These are phyloP conservation scores for Litsea cubeba DNA, from an alignment of 164 flowering plant species.

Conservation along the genomic window DNA sequence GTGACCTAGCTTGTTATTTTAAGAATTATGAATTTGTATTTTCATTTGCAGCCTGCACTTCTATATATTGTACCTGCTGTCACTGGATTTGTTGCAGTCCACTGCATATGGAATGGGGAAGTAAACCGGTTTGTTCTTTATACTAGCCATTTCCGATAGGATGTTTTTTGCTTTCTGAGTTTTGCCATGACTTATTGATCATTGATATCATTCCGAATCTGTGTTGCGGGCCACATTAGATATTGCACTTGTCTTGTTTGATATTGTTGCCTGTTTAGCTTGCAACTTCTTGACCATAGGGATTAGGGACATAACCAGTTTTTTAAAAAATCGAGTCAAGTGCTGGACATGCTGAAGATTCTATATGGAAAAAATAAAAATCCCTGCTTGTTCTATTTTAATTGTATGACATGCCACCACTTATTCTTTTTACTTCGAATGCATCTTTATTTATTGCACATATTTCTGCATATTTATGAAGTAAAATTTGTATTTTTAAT, in stretches of 20 bases:
- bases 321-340: not conserved
- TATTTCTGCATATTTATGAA: not conserved
- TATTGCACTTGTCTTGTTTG: not conserved
- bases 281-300: not conserved
- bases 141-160: not conserved
- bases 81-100: constrained; percentile 80
- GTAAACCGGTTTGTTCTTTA: constrained; percentile 64
- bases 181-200: not conserved
- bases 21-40: not conserved
- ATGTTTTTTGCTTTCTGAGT: not conserved
- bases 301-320: not conserved
- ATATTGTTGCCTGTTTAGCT: not conserved
- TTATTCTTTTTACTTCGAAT: not conserved
- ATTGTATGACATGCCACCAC: not conserved
- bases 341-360: not conserved
- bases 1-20: not conserved
- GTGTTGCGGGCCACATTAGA: not conserved
- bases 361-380: not conserved
- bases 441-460: not conserved
- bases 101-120: constrained; percentile 88
- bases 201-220: too few species aligned
- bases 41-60: constrained; percentile 77
- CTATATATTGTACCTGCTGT: constrained; percentile 92
- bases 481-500: not conserved
- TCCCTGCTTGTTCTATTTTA: not conserved